Evolutionary conservation across 2,329 filamentous ascomycete species (phyloP).

Genomic region (Didymosphaeria variabile): DNA sequence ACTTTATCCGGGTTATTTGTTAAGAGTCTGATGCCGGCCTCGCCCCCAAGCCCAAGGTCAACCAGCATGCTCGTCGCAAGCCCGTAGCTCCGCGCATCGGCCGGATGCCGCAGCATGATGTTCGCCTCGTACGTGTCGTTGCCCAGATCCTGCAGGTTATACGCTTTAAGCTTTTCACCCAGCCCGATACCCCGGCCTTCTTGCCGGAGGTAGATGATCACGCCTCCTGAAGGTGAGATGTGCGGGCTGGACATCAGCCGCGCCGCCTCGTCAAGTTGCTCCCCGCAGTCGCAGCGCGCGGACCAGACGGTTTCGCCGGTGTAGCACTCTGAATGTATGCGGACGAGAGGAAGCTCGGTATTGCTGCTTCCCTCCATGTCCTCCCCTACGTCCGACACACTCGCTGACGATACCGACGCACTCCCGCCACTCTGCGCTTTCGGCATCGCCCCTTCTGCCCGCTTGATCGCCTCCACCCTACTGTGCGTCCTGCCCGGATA

Average conservation of each 20-base stretch:
- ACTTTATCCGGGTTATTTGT: constrained; percentile 99
- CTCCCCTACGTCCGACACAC: constrained; percentile 37
- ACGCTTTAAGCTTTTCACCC: constrained; percentile 95
- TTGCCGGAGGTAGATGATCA: constrained; percentile 94
- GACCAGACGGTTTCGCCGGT: constrained; percentile 99
- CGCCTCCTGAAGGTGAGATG: constrained; percentile 72
- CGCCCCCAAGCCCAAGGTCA: constrained; percentile 77
- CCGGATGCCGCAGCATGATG: constrained; percentile 86
- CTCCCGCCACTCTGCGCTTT: constrained; percentile 24
- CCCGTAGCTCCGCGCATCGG: constrained; percentile 93
- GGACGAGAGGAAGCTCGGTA: constrained; percentile 74
- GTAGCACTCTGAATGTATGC: constrained; percentile 98
- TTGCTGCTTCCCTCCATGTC: constrained; percentile 31
- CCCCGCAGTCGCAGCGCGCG: constrained; percentile 94
- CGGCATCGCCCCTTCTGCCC: constrained; percentile 45
- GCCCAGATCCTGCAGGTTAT: constrained; percentile 95
- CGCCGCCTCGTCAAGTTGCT: constrained; percentile 96
- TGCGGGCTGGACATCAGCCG: constrained; percentile 82
- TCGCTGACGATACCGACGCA: constrained; percentile 30
- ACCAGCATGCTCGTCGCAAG: constrained; percentile 94
- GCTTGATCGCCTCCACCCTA: constrained; percentile 64
- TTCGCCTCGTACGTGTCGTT: constrained; percentile 99
- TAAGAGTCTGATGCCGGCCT: constrained; percentile 79
- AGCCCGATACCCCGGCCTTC: constrained; percentile 96
- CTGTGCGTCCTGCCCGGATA: constrained; percentile 85